Conservation (phyloP, 768 basidiomycete genomes). For the Tubosaeta sp. region DNA sequence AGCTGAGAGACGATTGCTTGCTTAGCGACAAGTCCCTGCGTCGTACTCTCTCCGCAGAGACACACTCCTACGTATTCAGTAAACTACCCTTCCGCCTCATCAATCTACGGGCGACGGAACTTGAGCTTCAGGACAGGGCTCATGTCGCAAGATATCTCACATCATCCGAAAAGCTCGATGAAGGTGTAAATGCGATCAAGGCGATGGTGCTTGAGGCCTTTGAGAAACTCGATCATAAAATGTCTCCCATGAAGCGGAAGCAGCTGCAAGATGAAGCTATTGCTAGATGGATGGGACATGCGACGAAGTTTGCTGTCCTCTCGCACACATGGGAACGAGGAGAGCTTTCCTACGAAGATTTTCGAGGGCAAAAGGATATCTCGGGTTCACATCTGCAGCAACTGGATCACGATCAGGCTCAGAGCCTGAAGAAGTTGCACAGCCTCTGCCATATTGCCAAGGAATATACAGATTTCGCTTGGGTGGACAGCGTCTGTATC, state of each 20-base stretch:
- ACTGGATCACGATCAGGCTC: background rate
- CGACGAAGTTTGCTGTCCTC: background rate
- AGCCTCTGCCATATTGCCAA: background rate
- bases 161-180: background rate
- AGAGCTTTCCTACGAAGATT: background rate
- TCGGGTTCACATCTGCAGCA: background rate
- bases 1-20: too few species aligned
- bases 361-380: background rate
- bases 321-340: background rate
- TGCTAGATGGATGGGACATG: background rate
- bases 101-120: background rate
- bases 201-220: background rate
- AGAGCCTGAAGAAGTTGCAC: background rate
- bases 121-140: background rate
- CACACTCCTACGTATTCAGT: background rate
- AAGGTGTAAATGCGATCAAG: background rate
- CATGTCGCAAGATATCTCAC: background rate
- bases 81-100: background rate
- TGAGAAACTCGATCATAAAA: background rate
- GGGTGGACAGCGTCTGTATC: conserved; percentile 2
- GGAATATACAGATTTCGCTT: background rate
- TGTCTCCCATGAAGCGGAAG: background rate
- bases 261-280: background rate
- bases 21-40: background rate
- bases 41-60: background rate